Percentiles rank a stretch among this genome's conserved stretches.
These are phyloP conservation scores for Endocarpon pusillum DNA, from an alignment of 495 filamentous ascomycete species.

Conservation along the genomic window DNA sequence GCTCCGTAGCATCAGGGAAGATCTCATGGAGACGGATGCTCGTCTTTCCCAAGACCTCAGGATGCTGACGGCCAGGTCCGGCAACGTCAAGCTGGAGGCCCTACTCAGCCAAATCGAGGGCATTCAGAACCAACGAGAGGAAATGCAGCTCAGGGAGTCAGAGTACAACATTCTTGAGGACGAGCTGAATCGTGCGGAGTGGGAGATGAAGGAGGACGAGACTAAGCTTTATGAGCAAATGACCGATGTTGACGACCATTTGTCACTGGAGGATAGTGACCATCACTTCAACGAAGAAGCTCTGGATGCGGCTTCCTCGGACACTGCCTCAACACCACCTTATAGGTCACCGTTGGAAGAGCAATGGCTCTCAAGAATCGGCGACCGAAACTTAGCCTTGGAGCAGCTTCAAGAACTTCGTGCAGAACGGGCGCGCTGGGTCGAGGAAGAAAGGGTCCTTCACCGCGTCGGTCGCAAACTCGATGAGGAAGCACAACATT, in stretches of 20 bases:
- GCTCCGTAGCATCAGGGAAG: constrained; percentile 8
- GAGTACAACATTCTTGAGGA: constrained; percentile 15
- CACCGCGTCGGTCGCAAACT: constrained; percentile 8
- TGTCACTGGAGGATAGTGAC: background rate
- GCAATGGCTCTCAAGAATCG: constrained; percentile 14
- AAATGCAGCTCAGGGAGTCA: constrained; percentile 13
- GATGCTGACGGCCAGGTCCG: background rate
- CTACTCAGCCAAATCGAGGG: constrained; percentile 6
- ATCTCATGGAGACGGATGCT: constrained; percentile 5
- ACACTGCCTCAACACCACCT: constrained; percentile 1
- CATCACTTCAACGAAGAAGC: background rate
- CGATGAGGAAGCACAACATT: constrained; percentile 12
- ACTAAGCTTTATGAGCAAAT: constrained; percentile 6
- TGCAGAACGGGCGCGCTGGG: constrained; percentile 8
- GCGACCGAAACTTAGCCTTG: constrained; percentile 13
- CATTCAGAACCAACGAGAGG: constrained; percentile 8
- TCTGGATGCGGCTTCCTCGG: background rate
- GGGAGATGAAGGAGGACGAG: constrained; percentile 9
- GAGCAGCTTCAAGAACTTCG: constrained; percentile 16
- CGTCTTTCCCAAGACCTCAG: constrained; percentile 9
- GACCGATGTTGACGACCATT: background rate
- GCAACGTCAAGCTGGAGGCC: background rate
- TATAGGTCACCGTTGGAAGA: constrained; percentile 1
- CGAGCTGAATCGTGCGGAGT: constrained; percentile 13
- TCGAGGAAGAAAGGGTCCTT: constrained; percentile 9